phyloP scores from a whole-genome alignment of 257 asterid species.

The Jacaranda mimosifolia region DNA sequence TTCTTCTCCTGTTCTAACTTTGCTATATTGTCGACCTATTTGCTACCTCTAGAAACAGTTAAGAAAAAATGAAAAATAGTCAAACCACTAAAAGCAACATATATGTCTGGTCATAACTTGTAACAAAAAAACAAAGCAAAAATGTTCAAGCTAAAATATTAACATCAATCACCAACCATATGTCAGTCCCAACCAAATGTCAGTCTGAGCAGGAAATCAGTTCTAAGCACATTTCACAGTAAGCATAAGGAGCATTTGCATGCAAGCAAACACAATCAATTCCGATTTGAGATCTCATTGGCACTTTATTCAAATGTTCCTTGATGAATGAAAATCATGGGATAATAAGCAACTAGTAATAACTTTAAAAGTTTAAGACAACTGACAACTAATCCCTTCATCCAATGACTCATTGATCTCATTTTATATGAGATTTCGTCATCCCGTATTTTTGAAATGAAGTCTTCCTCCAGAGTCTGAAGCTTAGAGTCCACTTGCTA shows the following conservation, averaged over 20 bases:
- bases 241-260: constrained; percentile 21
- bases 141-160: not conserved
- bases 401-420: constrained; percentile 69
- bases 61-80: not conserved
- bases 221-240: not conserved
- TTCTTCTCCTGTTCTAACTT: constrained; percentile 1
- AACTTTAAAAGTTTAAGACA: constrained; percentile 21
- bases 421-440: constrained; percentile 63
- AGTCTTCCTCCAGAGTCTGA: constrained; percentile 70
- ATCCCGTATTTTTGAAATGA: constrained; percentile 52
- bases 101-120: not conserved
- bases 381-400: constrained; percentile 90
- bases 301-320: not conserved
- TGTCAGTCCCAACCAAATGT: too few relatives aligned
- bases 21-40: not conserved
- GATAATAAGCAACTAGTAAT: constrained; percentile 9
- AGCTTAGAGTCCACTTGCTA: constrained; percentile 81
- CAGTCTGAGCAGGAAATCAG: constrained; percentile 20
- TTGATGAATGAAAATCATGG: not conserved
- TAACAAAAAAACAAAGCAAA: constrained; percentile 7
- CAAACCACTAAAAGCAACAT: not conserved
- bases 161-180: not conserved
- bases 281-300: constrained; percentile 11
- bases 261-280: constrained; percentile 17
- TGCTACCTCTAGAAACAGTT: not conserved